Percentiles rank a stretch among this genome's conserved stretches.
Conservation (phyloP, 192 early-diverging fungal genomes). For the Irineochytrium annulatum region DNA sequence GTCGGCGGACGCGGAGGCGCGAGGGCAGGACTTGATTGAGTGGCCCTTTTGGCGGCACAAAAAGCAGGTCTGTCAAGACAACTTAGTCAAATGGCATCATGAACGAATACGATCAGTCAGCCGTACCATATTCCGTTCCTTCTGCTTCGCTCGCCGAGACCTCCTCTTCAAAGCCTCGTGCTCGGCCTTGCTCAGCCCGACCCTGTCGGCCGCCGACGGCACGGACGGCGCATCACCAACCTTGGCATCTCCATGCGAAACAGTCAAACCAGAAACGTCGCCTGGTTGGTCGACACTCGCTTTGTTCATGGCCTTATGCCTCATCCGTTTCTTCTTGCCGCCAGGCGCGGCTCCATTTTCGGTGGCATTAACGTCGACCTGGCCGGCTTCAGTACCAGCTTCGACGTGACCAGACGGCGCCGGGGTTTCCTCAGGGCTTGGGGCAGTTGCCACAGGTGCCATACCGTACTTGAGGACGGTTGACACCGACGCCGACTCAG, state of each 20-base stretch:
- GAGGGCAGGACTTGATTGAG: slow-evolving; percentile 76
- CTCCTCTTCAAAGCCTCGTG: slow-evolving; percentile 34
- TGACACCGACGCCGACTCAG: background rate
- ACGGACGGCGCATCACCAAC: background rate
- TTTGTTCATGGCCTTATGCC: slow-evolving; percentile 12
- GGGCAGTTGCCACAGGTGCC: background rate
- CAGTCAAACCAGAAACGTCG: background rate
- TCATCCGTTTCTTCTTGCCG: slow-evolving; percentile 5
- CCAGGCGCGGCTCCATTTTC: background rate
- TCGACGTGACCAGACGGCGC: slow-evolving; percentile 5
- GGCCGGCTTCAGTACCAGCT: background rate
- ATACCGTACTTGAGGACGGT: background rate
- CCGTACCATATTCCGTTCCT: slow-evolving; percentile 37
- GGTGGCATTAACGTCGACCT: background rate
- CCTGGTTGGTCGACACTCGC: background rate
- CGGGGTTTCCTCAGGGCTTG: slow-evolving; percentile 5
- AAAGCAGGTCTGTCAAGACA: slow-evolving; percentile 65
- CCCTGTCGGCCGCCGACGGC: background rate
- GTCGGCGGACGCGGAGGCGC: slow-evolving; percentile 10
- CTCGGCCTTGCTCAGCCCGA: slow-evolving; percentile 21
- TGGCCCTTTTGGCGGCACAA: slow-evolving; percentile 81
- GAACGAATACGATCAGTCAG: background rate
- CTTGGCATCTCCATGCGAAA: background rate
- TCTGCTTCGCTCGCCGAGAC: slow-evolving; percentile 28
- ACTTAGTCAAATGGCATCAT: background rate